phyloP scores from a whole-genome alignment of 441 rosid species.

The Eutrema salsugineum region DNA sequence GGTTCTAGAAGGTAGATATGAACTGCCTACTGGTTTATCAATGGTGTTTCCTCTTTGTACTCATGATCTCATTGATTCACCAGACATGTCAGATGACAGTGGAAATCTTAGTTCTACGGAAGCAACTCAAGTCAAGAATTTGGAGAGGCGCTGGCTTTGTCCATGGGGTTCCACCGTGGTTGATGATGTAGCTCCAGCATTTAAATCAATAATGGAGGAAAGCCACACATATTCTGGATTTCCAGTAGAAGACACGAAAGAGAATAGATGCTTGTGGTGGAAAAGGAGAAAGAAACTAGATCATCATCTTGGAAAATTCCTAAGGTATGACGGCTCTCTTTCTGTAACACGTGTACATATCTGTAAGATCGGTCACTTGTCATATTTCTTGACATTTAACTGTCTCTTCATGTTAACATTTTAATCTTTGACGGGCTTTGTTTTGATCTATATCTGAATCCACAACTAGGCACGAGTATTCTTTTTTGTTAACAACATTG shows the following conservation, averaged over 20 bases:
- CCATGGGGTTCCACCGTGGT: constrained; percentile 77
- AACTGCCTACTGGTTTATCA: background rate
- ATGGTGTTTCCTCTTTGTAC: background rate
- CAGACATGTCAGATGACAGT: constrained; percentile 46
- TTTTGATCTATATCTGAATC: constrained; percentile 9
- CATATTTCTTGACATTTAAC: background rate
- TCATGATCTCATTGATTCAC: constrained; percentile 19
- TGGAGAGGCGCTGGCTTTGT: constrained; percentile 68
- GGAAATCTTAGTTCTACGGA: constrained; percentile 33
- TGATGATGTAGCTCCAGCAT: constrained; percentile 82
- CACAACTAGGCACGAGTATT: background rate
- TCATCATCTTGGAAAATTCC: constrained; percentile 57
- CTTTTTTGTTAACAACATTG: constrained; percentile 8
- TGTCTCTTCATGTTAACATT: background rate
- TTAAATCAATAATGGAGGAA: constrained; percentile 75
- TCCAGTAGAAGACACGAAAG: constrained; percentile 57
- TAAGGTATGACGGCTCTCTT: constrained; percentile 50
- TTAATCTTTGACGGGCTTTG: background rate
- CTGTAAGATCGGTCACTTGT: background rate
- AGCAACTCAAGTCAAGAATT: constrained; percentile 31
- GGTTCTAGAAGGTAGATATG: constrained; percentile 70
- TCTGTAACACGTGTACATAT: background rate
- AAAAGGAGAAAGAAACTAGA: constrained; percentile 74
- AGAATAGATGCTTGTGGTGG: constrained; percentile 64
- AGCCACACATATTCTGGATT: constrained; percentile 52